These are phyloP conservation scores for Streptanthus diversifolius DNA, from an alignment of 345 rosid genomes.

Conservation along the genomic window DNA sequence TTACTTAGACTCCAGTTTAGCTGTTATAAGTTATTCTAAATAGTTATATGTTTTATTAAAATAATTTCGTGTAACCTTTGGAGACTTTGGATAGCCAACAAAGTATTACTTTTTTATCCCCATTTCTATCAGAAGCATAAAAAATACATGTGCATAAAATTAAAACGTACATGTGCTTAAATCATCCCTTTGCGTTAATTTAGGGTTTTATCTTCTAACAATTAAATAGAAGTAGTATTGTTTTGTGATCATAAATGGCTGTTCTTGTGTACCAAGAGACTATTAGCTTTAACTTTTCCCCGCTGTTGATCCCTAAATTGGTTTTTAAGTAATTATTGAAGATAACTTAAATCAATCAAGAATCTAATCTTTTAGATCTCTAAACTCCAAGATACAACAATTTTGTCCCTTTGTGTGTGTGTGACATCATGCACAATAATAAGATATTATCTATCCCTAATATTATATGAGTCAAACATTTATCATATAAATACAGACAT, in stretches of 20 bases:
- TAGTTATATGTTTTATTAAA: background rate
- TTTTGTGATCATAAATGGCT: slow-evolving; percentile 14
- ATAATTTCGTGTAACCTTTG: slow-evolving; percentile 13
- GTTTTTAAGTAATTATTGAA: slow-evolving; percentile 1
- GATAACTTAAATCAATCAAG: slow-evolving; percentile 17
- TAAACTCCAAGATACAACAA: slow-evolving; percentile 20
- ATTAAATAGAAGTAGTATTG: background rate
- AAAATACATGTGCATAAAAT: slow-evolving; percentile 25
- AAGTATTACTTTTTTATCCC: background rate
- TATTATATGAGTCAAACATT: background rate
- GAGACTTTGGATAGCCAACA: slow-evolving; percentile 23
- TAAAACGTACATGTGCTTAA: slow-evolving; percentile 34
- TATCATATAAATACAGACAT: slow-evolving; percentile 21
- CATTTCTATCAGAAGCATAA: background rate
- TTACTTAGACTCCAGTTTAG: slow-evolving; percentile 14
- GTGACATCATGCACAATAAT: slow-evolving; percentile 15
- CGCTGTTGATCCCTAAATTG: slow-evolving; percentile 10
- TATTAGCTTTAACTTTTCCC: background rate
- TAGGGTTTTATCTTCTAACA: slow-evolving; percentile 20
- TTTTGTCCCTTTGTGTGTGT: slow-evolving; percentile 18
- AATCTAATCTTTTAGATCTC: slow-evolving; percentile 33
- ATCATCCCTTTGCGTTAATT: slow-evolving; percentile 30
- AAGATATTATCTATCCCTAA: background rate
- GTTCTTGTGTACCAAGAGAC: slow-evolving; percentile 26
- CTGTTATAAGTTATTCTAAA: background rate